Evolutionary conservation across 306 rosid species (phyloP).

Genomic region (Rubus idaeus): DNA sequence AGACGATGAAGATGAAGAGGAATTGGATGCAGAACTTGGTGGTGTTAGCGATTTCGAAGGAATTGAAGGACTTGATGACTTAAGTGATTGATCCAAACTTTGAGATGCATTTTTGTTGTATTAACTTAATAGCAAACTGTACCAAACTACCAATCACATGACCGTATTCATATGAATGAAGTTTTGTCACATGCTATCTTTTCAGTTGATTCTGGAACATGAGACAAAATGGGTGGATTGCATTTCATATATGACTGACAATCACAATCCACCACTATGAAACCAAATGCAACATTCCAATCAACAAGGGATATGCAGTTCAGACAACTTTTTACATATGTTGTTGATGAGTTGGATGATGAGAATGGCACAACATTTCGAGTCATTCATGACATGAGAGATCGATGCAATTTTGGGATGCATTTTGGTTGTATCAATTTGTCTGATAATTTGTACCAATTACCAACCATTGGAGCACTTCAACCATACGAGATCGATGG

Average conservation of each 20-base stretch:
- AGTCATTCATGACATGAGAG: too few relatives aligned
- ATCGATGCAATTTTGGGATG: too few relatives aligned
- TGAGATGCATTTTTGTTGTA: not conserved
- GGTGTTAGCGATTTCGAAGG: conserved; percentile 49
- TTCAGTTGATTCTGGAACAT: not conserved
- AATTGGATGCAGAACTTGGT: conserved; percentile 36
- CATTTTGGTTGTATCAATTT: too few relatives aligned
- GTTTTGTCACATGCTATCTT: not conserved
- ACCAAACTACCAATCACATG: not conserved
- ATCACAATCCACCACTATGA: not conserved
- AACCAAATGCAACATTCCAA: not conserved
- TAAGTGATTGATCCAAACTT: conserved; percentile 29
- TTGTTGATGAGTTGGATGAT: too few relatives aligned
- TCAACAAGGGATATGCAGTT: not conserved
- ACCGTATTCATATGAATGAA: conserved; percentile 9
- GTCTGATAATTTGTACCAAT: too few relatives aligned
- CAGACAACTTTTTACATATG: too few relatives aligned
- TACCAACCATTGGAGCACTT: too few relatives aligned
- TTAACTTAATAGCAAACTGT: not conserved
- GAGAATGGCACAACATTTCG: too few relatives aligned
- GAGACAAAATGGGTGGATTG: not conserved
- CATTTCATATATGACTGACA: conserved; percentile 10
- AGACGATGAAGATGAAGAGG: conserved; percentile 35
- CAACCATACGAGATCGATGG: too few relatives aligned
- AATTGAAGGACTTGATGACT: conserved; percentile 47